Evolutionary conservation across 2,329 filamentous ascomycete species (phyloP).

Genomic region (Chaetomium sp.): DNA sequence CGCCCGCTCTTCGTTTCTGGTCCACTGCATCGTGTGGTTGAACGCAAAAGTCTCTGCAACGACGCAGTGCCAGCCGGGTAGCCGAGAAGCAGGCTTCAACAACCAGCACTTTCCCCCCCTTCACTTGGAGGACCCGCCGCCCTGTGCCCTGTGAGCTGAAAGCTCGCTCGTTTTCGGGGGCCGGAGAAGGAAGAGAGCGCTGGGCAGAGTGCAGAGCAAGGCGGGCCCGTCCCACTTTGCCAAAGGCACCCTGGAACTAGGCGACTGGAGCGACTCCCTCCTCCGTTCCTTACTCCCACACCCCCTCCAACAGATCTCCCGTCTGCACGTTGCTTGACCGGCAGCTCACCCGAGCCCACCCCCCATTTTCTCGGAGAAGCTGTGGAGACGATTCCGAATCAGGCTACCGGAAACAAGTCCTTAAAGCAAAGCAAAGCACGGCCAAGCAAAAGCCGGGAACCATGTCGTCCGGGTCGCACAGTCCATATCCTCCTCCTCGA

Average conservation of each 20-base stretch:
- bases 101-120: too few species aligned
- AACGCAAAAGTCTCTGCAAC: too few species aligned
- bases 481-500: slow-evolving; percentile 44
- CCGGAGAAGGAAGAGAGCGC: too few species aligned
- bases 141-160: too few species aligned
- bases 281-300: slow-evolving; percentile 5
- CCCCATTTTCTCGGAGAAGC: slow-evolving; percentile 31
- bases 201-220: not conserved
- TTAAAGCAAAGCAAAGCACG: slow-evolving; percentile 15
- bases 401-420: slow-evolving; percentile 29
- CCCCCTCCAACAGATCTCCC: slow-evolving; percentile 17
- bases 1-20: too few species aligned
- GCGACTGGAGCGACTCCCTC: slow-evolving; percentile 2
- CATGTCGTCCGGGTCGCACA: slow-evolving; percentile 53
- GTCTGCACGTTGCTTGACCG: slow-evolving; percentile 37
- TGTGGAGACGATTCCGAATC: slow-evolving; percentile 32
- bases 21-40: too few species aligned
- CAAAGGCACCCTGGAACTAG: slow-evolving; percentile 1
- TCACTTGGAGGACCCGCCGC: too few species aligned
- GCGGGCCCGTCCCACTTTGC: slow-evolving; percentile 1
- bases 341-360: slow-evolving; percentile 31
- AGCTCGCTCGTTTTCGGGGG: too few species aligned
- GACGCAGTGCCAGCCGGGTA: too few species aligned
- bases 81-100: too few species aligned
- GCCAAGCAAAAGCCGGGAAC: slow-evolving; percentile 25